Evolutionary conservation across 83 land plant genomes (phyloP), one percentile per base, ranked within the genome.

Genomic region (Thuja plicata): DNA sequence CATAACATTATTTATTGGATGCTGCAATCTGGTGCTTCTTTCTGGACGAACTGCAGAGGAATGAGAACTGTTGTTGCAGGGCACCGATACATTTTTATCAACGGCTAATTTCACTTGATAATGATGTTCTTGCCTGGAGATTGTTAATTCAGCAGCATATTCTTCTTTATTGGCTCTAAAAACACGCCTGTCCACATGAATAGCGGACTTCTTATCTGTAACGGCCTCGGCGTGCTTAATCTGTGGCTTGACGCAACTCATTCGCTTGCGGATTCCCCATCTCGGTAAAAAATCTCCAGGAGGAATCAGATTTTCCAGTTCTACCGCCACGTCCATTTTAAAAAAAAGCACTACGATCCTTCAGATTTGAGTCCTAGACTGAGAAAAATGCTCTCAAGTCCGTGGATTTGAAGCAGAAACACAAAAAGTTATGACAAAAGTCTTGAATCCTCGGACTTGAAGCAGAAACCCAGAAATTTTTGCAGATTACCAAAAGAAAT

Each of bases 191-290:
- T 93, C 93, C n/a, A 91, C 91, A 2, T 92, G 93, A 70, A 90
- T 87, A 19, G 93, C 86, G 66, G 87, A 50, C 21, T 81, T 62
- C 73, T 60, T 86, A 34, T 83, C 85, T 15, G 32, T 12, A 48
- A 40, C 85, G 70, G 90, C 83, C 7, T 43, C 41, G 24, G 88
- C 70, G 24, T 38, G 55, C 73, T 90, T 94, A 24, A 70, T 88
- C 52, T 93, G 93, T 77, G 90, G 60, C 89, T 95, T 93, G 91
- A 89, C 89, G 90, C 96, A 93, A 70, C 95, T 55, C 24, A 91
- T 90, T 35, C 95, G 91, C 88, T 94, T 93, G 73, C 93, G 88
- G 88, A 92, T 94, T 17, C 97, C 97, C 97, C 97, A 96, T 89
- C 94, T 54, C 4, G 57, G 97, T 77, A 94, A 87, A 57, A 55